Base-by-base conservation (phyloP, 768 basidiomycete species). In the Crassisporium funariophilum region DNA sequence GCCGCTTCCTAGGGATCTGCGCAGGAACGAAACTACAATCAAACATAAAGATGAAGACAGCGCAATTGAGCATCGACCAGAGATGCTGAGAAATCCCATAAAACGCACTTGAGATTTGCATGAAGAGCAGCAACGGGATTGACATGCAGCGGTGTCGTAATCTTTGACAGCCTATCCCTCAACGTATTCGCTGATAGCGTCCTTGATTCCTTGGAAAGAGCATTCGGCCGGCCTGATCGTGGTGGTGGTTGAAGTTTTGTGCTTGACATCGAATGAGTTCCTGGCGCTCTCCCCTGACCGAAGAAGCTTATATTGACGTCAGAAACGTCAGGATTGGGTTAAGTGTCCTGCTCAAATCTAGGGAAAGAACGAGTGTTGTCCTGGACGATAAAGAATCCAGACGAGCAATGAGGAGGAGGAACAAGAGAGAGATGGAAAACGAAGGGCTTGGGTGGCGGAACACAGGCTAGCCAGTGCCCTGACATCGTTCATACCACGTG, bases 1-100 rank as follows among this genome's bases (percentile, higher is more conserved):
- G 75, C 55, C 94, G 78, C 66, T 86, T 87, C 50, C 84, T 78
- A 12, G 95, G 95, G 58, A 98, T 87, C 59, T 82, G 81, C 6
- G 91, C 79, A 0, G 94, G 94, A 1, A 86, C 94, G 61, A 93
- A 97, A 41, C 88, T 90, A 52, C 13, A 50, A 42, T 11, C 8
- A 19, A 21, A 24, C 16, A 22, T 13, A 1, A 20, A 36, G 12
- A 16, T 21, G 37, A 6, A 15, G 31, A 9, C 20, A 36, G 16
- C 12, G 41, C 23, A 41, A 24, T 1, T 23, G n/a, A n/a, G n/a
- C n/a, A n/a, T 4, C 38, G 46, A 19, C 15, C 21, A 31, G 40
- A 37, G 31, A 19, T 19, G 20, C 16, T 27, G 24, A 6, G 34
- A 20, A 25, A 35, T 19, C 16, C 16, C 20, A 45, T 3, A 22